These are phyloP conservation scores for Mycena chlorophos DNA, from an alignment of 768 basidiomycete genomes.

Conservation along the genomic window DNA sequence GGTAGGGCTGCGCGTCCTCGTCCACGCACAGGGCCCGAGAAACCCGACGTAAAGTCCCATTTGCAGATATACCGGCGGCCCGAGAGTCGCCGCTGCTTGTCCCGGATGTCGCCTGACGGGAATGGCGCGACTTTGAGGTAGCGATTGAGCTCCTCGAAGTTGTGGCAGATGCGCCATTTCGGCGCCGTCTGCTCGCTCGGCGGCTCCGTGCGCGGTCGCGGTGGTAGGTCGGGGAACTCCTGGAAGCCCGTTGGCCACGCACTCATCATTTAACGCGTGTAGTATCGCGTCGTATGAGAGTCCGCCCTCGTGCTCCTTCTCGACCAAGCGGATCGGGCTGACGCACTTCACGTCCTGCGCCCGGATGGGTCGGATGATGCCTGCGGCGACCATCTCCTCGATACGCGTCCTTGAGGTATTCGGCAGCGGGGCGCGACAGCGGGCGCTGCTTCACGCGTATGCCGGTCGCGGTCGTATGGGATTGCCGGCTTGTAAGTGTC, in stretches of 20 bases:
- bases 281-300: slow-evolving; percentile 35
- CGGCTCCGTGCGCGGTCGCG: slow-evolving; percentile 6
- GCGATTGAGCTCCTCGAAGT: slow-evolving; percentile 35
- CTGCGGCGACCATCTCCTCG: slow-evolving; percentile 36
- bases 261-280: slow-evolving; percentile 34
- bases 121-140: slow-evolving; percentile 29
- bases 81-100: slow-evolving; percentile 36
- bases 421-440: slow-evolving; percentile 30
- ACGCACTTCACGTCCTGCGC: slow-evolving; percentile 35
- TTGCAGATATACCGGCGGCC: slow-evolving; percentile 35
- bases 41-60: slow-evolving; percentile 40
- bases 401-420: slow-evolving; percentile 31
- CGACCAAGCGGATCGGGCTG: slow-evolving; percentile 31
- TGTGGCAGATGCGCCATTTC: slow-evolving; percentile 41
- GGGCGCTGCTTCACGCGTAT: slow-evolving; percentile 30
- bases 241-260: slow-evolving; percentile 26
- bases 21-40: slow-evolving; percentile 27
- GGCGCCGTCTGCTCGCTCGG: not conserved
- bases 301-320: slow-evolving; percentile 35
- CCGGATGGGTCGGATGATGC: slow-evolving; percentile 29
- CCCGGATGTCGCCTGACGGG: slow-evolving; percentile 36
- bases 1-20: slow-evolving; percentile 25
- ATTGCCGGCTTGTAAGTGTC: slow-evolving; percentile 35
- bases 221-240: slow-evolving; percentile 22
- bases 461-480: slow-evolving; percentile 19